Base-by-base conservation (phyloP, 257 asterid genomes). In the Osmanthus fragrans region DNA sequence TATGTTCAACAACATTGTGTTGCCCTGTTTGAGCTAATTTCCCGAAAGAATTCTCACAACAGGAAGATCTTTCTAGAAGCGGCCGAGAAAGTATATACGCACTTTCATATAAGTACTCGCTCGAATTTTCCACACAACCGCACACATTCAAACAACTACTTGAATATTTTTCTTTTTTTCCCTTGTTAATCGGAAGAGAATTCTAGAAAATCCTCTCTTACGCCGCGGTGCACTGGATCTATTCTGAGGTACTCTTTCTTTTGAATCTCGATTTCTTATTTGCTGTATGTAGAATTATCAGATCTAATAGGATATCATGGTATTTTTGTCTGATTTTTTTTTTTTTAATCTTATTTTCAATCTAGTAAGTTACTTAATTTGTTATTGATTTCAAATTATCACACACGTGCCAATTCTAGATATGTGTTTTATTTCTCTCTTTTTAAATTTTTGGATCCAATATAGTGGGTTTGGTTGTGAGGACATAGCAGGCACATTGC, bases 1-100 rank as follows among this genome's bases (percentile, higher is more conserved):
- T n/a, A n/a, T n/a, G n/a, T n/a, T n/a, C n/a, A n/a, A n/a, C n/a
- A n/a, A n/a, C n/a, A n/a, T n/a, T n/a, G n/a, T n/a, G n/a, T n/a
- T n/a, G n/a, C n/a, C n/a, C n/a, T n/a, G n/a, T n/a, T n/a, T n/a
- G n/a, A n/a, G n/a, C n/a, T n/a, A n/a, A n/a, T n/a, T n/a, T n/a
- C n/a, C n/a, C 12, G 69, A 63, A 7, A 3, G 34, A 63, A 25
- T 12, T 27, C 16, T 25, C 21, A 8, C 16, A n/a, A 56, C 19
- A 2, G 69, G 36, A 60, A 63, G 69, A 63, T 63, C 69, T 27
- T 63, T 63, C 69, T 63, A 63, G 69, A 63, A 63, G 36, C 69
- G 69, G 36, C 69, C 5, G 30, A n/a, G 30, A 3, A 11, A 9
- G 7, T 0, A 19, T 10, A 11, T 23, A 23, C 69, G 4, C 19